Conservation (phyloP, 2,329 filamentous ascomycete species). For the Fusarium devonianum region DNA sequence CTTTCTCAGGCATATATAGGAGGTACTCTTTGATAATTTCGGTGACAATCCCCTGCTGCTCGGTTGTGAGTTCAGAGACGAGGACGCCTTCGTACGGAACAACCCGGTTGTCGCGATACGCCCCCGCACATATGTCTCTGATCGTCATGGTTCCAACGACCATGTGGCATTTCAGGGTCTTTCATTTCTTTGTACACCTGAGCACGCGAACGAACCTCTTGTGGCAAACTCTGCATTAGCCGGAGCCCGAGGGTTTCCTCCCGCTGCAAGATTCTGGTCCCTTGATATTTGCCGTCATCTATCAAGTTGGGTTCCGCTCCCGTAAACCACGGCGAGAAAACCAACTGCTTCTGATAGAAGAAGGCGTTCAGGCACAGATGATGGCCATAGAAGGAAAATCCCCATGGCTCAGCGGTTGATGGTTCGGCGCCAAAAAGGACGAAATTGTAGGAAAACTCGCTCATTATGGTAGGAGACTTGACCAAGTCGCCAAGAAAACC, state of each 20-base stretch:
- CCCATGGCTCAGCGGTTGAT: slow-evolving; percentile 67
- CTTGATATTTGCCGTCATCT: slow-evolving; percentile 67
- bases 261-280: slow-evolving; percentile 69
- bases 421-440: slow-evolving; percentile 69
- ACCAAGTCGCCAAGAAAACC: slow-evolving; percentile 76
- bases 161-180: slow-evolving; percentile 70
- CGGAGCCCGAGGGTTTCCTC: slow-evolving; percentile 71
- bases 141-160: slow-evolving; percentile 82
- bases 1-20: slow-evolving; percentile 67
- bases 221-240: slow-evolving; percentile 70
- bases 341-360: slow-evolving; percentile 68
- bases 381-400: slow-evolving; percentile 79
- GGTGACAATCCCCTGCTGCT: slow-evolving; percentile 63
- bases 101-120: slow-evolving; percentile 78
- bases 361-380: slow-evolving; percentile 79
- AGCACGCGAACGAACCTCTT: slow-evolving; percentile 56
- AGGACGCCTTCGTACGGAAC: slow-evolving; percentile 76
- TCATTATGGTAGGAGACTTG: slow-evolving; percentile 67
- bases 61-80: slow-evolving; percentile 55
- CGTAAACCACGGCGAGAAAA: slow-evolving; percentile 78
- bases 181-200: slow-evolving; percentile 66
- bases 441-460: slow-evolving; percentile 80
- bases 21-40: slow-evolving; percentile 70
- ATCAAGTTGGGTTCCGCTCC: slow-evolving; percentile 82
- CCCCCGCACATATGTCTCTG: slow-evolving; percentile 80